Conservation (phyloP, 2,329 filamentous ascomycete species). For the Pseudonectria buxi region DNA sequence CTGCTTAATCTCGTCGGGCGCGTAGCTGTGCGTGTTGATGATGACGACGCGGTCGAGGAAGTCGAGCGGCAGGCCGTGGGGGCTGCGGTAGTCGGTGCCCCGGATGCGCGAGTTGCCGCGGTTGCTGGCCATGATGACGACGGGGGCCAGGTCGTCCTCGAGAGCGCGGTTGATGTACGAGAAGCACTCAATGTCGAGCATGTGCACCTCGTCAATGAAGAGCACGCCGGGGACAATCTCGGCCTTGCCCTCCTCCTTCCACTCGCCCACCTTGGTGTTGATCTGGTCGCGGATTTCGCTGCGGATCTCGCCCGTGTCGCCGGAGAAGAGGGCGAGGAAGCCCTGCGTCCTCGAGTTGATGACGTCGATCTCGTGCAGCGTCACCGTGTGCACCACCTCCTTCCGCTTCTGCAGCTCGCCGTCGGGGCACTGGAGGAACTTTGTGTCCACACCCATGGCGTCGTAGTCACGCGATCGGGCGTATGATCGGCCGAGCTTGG, state of each 20-base stretch:
- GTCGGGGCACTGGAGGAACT: constrained; percentile 95
- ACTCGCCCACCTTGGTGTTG: constrained; percentile 97
- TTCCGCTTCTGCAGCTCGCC: constrained; percentile 96
- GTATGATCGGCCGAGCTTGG: constrained; percentile 91
- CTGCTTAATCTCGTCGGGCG: constrained; percentile 76
- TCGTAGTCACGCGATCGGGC: constrained; percentile 96
- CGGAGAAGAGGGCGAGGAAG: constrained; percentile 93
- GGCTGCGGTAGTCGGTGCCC: constrained; percentile 86
- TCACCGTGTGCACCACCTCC: constrained; percentile 95
- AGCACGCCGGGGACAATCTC: constrained; percentile 95
- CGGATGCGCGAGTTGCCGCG: constrained; percentile 85
- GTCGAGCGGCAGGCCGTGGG: constrained; percentile 89
- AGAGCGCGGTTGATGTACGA: constrained; percentile 96
- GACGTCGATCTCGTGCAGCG: constrained; percentile 95
- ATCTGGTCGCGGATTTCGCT: constrained; percentile 98
- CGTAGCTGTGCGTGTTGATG: constrained; percentile 85
- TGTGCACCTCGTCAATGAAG: constrained; percentile 98
- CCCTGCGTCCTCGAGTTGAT: constrained; percentile 99
- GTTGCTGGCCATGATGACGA: constrained; percentile 99
- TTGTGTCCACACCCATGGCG: constrained; percentile 96
- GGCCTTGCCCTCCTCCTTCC: constrained; percentile 98
- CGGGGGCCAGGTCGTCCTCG: constrained; percentile 88
- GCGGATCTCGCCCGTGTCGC: constrained; percentile 95
- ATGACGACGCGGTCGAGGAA: constrained; percentile 96
- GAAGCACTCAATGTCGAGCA: constrained; percentile 99